A percentile compares a stretch with the other conserved stretches of the same genome.
phyloP scores from a whole-genome alignment of 208 protist genomes.

The Vickermania spadyakhi region DNA sequence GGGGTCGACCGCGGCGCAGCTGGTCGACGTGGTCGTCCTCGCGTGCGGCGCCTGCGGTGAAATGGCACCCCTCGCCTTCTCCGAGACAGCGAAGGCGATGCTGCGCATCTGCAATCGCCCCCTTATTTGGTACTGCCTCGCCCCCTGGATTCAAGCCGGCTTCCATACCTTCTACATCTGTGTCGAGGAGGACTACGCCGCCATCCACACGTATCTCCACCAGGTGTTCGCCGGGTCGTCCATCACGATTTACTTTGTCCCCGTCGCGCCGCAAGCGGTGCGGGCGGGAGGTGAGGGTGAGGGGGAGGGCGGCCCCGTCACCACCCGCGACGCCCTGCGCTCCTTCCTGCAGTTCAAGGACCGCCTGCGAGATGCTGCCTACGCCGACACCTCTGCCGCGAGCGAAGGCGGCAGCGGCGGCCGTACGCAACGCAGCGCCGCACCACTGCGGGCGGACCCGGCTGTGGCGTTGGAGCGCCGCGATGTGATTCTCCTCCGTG shows the following conservation, averaged over 20 bases:
- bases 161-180: slow-evolving; percentile 71
- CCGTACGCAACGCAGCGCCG: neutral
- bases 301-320: slow-evolving; percentile 38
- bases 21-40: slow-evolving; percentile 80
- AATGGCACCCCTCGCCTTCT: slow-evolving; percentile 41
- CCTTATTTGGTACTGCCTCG: slow-evolving; percentile 75
- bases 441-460: neutral
- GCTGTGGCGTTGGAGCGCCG: slow-evolving; percentile 31
- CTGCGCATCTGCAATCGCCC: slow-evolving; percentile 65
- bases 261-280: slow-evolving; percentile 40
- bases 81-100: slow-evolving; percentile 54
- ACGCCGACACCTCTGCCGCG: slow-evolving; percentile 9
- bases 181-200: slow-evolving; percentile 57
- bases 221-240: slow-evolving; percentile 37
- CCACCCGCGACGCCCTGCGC: slow-evolving; percentile 65
- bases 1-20: slow-evolving; percentile 6
- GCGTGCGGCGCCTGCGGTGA: slow-evolving; percentile 41
- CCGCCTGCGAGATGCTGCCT: slow-evolving; percentile 17
- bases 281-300: neutral
- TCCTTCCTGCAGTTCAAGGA: slow-evolving; percentile 70
- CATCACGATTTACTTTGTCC: slow-evolving; percentile 37
- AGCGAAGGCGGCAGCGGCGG: neutral
- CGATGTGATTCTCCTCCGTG: slow-evolving; percentile 68
- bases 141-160: slow-evolving; percentile 62
- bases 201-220: slow-evolving; percentile 51